Evolutionary conservation across 192 early-diverging fungal genomes (phyloP).

Genomic region (Funneliformis geosporum): DNA sequence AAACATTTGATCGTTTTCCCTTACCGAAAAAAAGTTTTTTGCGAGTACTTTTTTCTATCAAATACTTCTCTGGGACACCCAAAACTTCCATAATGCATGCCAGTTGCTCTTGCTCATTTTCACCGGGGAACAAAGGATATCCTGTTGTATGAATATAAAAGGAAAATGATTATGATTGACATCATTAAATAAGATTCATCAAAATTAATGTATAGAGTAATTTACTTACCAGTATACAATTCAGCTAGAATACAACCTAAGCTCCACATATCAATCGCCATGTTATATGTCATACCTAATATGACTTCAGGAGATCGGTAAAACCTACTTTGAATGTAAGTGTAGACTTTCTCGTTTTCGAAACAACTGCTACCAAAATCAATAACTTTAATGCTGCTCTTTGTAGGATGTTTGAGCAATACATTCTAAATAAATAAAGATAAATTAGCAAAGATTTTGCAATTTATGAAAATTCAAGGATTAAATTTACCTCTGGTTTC

Average conservation of each 20-base stretch:
- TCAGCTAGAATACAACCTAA: constrained; percentile 95
- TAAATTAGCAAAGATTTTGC: not conserved
- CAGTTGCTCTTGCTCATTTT: constrained; percentile 96
- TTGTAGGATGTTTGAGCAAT: constrained; percentile 70
- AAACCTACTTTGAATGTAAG: constrained; percentile 96
- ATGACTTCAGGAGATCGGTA: constrained; percentile 98
- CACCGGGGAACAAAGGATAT: constrained; percentile 95
- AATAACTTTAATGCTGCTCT: constrained; percentile 92
- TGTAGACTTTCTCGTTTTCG: constrained; percentile 92
- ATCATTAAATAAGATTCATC: too few species aligned
- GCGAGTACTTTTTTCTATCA: constrained; percentile 78
- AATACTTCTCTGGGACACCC: constrained; percentile 71
- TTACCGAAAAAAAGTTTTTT: constrained; percentile 88
- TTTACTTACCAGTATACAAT: constrained; percentile 64
- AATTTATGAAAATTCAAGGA: not conserved
- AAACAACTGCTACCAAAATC: constrained; percentile 97
- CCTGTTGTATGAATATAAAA: constrained; percentile 39
- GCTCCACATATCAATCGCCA: constrained; percentile 97
- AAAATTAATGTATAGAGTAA: not conserved
- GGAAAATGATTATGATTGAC: not conserved
- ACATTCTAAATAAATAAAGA: constrained; percentile 63
- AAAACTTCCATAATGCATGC: constrained; percentile 93
- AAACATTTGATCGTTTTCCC: constrained; percentile 37
- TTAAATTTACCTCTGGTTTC: constrained; percentile 80
- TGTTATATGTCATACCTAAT: constrained; percentile 83